These are phyloP conservation scores for Guyanaporus albipodus DNA, from an alignment of 768 basidiomycete genomes.

Conservation along the genomic window DNA sequence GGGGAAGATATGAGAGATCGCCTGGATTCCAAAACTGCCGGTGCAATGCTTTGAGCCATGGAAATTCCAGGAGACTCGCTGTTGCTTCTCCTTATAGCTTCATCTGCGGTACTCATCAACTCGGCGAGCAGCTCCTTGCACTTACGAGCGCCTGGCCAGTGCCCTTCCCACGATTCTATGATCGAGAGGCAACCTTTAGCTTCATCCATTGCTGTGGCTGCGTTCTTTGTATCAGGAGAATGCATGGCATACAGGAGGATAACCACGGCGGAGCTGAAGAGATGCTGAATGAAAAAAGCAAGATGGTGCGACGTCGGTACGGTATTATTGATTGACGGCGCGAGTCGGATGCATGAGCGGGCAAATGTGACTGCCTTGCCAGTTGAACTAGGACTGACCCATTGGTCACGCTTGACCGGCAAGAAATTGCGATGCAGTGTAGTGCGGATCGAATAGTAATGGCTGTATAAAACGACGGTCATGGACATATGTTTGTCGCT, in stretches of 20 bases:
- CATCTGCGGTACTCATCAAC: conserved; percentile 62
- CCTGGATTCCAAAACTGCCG: conserved; percentile 47
- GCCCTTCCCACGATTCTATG: conserved; percentile 77
- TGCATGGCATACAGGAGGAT: conserved; percentile 86
- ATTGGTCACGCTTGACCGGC: conserved; percentile 71
- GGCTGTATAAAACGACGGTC: conserved; percentile 82
- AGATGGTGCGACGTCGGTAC: conserved; percentile 85
- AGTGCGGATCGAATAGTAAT: conserved; percentile 84
- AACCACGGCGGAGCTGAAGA: conserved; percentile 87
- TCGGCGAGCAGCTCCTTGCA: conserved; percentile 79
- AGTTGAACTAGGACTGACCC: conserved; percentile 66
- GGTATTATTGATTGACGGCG: conserved; percentile 78
- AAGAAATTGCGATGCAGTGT: conserved; percentile 87
- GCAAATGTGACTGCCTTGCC: conserved; percentile 80
- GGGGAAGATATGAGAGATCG: conserved; percentile 49
- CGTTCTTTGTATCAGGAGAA: conserved; percentile 58
- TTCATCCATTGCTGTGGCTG: conserved; percentile 77
- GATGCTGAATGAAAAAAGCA: conserved; percentile 85
- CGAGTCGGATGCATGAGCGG: conserved; percentile 79
- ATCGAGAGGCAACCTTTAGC: conserved; percentile 67
- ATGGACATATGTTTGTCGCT: conserved; percentile 81
- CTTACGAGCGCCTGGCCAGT: conserved; percentile 85
- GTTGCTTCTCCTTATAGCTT: conserved; percentile 48
- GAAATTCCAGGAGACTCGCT: conserved; percentile 22
- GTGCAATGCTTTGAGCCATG: conserved; percentile 24